Conservation (phyloP, 305 asterid species). For the Striga hermonthica region DNA sequence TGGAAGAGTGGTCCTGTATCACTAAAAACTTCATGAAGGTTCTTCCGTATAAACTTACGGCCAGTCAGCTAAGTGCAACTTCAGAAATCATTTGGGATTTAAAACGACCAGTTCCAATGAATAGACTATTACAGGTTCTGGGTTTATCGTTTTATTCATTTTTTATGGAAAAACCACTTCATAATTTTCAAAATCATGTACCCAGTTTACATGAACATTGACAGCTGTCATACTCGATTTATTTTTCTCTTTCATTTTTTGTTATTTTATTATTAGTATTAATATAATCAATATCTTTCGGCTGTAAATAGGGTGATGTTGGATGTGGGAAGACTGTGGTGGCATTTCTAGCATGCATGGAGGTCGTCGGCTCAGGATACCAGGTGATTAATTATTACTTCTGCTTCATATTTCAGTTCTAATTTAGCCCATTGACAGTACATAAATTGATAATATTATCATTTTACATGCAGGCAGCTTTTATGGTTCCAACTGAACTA, state of each 20-base stretch:
- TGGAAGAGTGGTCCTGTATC: constrained; percentile 74
- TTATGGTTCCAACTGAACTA: constrained; percentile 97
- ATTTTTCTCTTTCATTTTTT: background rate
- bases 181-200: background rate
- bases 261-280: too few relatives aligned
- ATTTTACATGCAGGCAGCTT: constrained; percentile 70
- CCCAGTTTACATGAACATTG: too few relatives aligned
- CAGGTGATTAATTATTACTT: constrained; percentile 47
- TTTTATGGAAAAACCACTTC: background rate
- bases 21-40: constrained; percentile 59
- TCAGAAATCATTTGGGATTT: constrained; percentile 97
- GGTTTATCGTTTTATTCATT: constrained; percentile 15
- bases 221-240: background rate
- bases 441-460: constrained; percentile 22
- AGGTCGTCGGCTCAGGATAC: constrained; percentile 82
- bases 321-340: constrained; percentile 98
- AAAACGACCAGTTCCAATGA: constrained; percentile 90
- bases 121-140: constrained; percentile 83
- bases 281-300: background rate
- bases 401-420: background rate
- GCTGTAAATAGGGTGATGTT: constrained; percentile 71
- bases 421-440: constrained; percentile 8
- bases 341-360: constrained; percentile 95
- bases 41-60: constrained; percentile 81
- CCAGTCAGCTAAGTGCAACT: constrained; percentile 77